Evolutionary conservation across 257 asterid genomes (phyloP), one percentile per base, ranked within the genome.

Genomic region (Craterostigma plantagineum): DNA sequence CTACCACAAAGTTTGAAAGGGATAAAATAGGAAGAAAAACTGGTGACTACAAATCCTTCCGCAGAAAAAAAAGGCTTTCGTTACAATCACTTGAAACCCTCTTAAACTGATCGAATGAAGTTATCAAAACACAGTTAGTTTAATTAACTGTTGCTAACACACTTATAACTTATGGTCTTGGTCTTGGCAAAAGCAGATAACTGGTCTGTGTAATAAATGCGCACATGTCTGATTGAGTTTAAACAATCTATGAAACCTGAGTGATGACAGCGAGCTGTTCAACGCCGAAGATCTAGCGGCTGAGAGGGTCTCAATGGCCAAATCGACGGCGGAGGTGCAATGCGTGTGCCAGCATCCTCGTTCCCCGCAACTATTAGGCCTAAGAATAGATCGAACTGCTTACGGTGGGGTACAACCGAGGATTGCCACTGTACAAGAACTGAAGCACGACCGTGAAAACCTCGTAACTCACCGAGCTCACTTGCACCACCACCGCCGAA

Each of bases 291-390:
- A 81, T 81, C 94, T 75, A 53, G 94, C 92, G 77, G 94, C 92
- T 7, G 77, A 52, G 35, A 81, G 83, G 0, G 78, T 78, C 5
- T 81, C 92, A 9, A 81, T 63, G 27, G 94, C 94, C 33, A 81
- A 84, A 75, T 81, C 94, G 46, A 81, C 79, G 75, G 94, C 94
- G 34, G 94, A 75, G 66, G 94, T 52, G 75, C 94, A 81, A 72
- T 81, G 92, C 18, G 94, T 78, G 43, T 81, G 94, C 85, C 94
- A 81, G 61, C 94, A 81, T 0, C 69, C 75, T 33, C 94, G 60
- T 49, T 81, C 94, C 0, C 90, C 92, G 43, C 94, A 81, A 55
- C n/a, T n/a, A n/a, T 81, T 72, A 42, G 92, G 79, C 59, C 94
- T 40, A n/a, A n/a, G n/a, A n/a, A n/a, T n/a, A 0, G 92, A 79